These are phyloP conservation scores for Salvia splendens DNA, from an alignment of 257 asterid genomes.

Conservation along the genomic window DNA sequence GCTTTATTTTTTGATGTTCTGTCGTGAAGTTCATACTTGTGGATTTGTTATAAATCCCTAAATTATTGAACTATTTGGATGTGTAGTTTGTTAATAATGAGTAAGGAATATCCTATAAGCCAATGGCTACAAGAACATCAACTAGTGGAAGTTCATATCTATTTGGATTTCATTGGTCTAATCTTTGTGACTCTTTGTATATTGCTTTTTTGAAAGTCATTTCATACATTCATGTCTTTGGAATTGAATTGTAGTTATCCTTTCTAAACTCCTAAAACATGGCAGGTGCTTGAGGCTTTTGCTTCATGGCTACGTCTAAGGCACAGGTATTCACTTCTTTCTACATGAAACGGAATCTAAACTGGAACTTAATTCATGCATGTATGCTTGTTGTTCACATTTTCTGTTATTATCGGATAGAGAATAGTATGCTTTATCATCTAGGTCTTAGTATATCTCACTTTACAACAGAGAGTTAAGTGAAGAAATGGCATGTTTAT, in stretches of 20 bases:
- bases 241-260: constrained; percentile 16
- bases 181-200: constrained; percentile 1
- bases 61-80: constrained; percentile 7
- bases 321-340: constrained; percentile 65
- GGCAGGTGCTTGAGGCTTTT: constrained; percentile 97
- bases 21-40: constrained; percentile 4
- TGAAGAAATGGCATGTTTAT: too few species aligned
- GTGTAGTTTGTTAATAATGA: constrained; percentile 20
- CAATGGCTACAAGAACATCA: constrained; percentile 7
- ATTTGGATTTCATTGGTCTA: background rate
- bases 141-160: background rate
- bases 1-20: constrained; percentile 28
- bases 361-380: constrained; percentile 26
- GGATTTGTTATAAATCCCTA: constrained; percentile 9
- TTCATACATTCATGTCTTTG: constrained; percentile 10
- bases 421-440: constrained; percentile 10
- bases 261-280: constrained; percentile 36
- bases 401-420: constrained; percentile 20
- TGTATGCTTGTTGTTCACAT: constrained; percentile 13
- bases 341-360: constrained; percentile 14
- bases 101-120: background rate
- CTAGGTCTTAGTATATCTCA: too few species aligned
- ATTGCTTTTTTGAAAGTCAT: constrained; percentile 21
- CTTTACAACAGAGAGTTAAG: too few species aligned
- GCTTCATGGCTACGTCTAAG: constrained; percentile 98